Evolutionary conservation across 139 green algal genomes (phyloP), one percentile per base, ranked within the genome.

Genomic region (Chlorella vulgaris): DNA sequence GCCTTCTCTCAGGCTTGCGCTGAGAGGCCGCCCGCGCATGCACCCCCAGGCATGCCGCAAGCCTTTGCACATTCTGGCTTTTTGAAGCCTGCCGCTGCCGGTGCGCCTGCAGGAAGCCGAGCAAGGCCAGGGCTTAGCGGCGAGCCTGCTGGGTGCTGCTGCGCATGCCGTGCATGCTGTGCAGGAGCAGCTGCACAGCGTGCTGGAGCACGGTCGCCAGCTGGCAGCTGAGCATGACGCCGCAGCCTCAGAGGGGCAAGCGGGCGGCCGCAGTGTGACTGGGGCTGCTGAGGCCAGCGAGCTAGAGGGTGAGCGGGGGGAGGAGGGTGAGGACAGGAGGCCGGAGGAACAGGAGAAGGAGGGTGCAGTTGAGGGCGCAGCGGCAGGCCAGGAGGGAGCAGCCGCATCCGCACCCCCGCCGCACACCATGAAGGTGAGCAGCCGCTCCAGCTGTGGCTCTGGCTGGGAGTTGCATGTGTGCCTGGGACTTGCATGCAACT

Each of bases 121-220:
- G 47, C 47, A 10, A 15, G 47, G 47, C 10, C 47, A 55, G 47
- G 69, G 69, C 29, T 21, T 77, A 31, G 50, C 50, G 24, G 43
- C 43, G 29, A 47, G n/a, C 43, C 69, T 77, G 43, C 29, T 62
- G 43, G 69, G 69, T 43, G 69, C 43, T 2, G 69, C 69, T 21
- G 18, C 31, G 3, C 29, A 55, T 26, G 69, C 69, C 31, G 43
- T 63, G 43, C 43, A 63, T 31, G 43, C 43, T 63, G 69, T 77
- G 69, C 15, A 33, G 28, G 43, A 77, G 43, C 19, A n/a, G 3
- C 33, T 77, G 69, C 69, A 77, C 43, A 63, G 29, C 42, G 69
- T 63, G 69, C 43, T 63, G 42, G 7, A 77, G 69, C 43, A 43
- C 10, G 69, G 69, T 4, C 69, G 69, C 69, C 69, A 77, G 69